Percentiles rank a stretch among this genome's conserved stretches.
These are phyloP conservation scores for Suillus lakei DNA, from an alignment of 768 basidiomycete genomes.

Conservation along the genomic window DNA sequence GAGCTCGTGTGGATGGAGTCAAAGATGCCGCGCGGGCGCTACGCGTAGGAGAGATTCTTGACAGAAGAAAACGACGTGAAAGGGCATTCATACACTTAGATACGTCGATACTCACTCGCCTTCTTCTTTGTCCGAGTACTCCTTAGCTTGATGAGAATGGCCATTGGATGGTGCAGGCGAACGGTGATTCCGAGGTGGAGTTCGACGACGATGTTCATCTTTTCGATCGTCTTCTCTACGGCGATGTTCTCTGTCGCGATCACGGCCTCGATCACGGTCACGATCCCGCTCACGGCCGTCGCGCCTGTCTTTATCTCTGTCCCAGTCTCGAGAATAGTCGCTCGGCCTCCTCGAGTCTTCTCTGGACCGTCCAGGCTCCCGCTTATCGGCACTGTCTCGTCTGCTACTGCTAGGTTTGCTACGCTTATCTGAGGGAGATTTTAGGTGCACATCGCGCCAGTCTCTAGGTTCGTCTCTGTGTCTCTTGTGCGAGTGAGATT, in stretches of 20 bases:
- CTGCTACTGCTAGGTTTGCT: constrained; percentile 31
- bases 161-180: constrained; percentile 25
- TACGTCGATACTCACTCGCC: constrained; percentile 79
- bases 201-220: constrained; percentile 32
- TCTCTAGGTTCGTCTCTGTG: constrained; percentile 60
- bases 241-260: constrained; percentile 28
- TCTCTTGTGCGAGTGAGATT: constrained; percentile 53
- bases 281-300: constrained; percentile 30
- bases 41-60: constrained; percentile 68
- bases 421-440: constrained; percentile 32
- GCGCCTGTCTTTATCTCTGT: constrained; percentile 25
- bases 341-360: constrained; percentile 41
- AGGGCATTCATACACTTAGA: constrained; percentile 1
- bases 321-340: constrained; percentile 33
- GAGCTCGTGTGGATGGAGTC: constrained; percentile 29
- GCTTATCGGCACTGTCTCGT: constrained; percentile 44
- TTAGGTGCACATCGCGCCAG: constrained; percentile 74
- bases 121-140: constrained; percentile 79
- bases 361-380: constrained; percentile 43
- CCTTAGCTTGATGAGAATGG: constrained; percentile 21
- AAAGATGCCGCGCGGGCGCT: constrained; percentile 32
- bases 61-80: constrained; percentile 17
- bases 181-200: constrained; percentile 16
- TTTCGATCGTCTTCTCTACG: constrained; percentile 36
- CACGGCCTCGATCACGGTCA: constrained; percentile 32